Conservation (phyloP, 345 rosid species). For the Dipteronia sinensis region DNA sequence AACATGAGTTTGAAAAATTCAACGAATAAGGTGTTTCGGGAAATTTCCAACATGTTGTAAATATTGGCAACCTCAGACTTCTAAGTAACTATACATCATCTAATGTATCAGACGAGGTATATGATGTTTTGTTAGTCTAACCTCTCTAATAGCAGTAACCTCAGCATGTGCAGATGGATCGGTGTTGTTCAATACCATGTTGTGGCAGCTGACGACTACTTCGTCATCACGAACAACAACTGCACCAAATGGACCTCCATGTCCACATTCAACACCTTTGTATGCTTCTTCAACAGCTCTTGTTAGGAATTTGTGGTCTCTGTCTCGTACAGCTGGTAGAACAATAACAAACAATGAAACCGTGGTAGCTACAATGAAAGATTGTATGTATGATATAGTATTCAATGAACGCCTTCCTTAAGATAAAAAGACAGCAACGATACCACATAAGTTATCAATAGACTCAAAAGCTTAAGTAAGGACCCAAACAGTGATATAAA, state of each 20-base stretch:
- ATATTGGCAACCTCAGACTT: too few relatives aligned
- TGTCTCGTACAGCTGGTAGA: constrained; percentile 75
- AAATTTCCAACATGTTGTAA: too few relatives aligned
- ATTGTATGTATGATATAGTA: background rate
- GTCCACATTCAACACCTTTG: constrained; percentile 91
- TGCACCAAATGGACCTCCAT: constrained; percentile 99
- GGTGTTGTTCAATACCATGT: constrained; percentile 76
- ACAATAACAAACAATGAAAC: constrained; percentile 8
- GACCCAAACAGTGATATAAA: too few relatives aligned
- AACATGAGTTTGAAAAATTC: too few relatives aligned
- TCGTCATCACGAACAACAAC: constrained; percentile 85
- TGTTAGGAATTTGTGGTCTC: constrained; percentile 83
- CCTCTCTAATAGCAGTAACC: constrained; percentile 97
- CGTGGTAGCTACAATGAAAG: background rate
- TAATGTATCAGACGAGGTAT: too few relatives aligned
- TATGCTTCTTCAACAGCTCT: constrained; percentile 96
- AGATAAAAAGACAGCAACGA: too few relatives aligned
- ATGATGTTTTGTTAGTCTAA: constrained; percentile 18
- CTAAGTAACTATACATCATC: too few relatives aligned
- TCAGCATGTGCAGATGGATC: constrained; percentile 99
- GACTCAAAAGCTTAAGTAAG: too few relatives aligned
- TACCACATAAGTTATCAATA: too few relatives aligned
- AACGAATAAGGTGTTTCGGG: too few relatives aligned
- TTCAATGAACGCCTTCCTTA: background rate
- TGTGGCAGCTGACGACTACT: constrained; percentile 88